These are phyloP conservation scores for Melampsora abietis-canadensis DNA, from an alignment of 1,284 basidiomycete species.

Conservation along the genomic window DNA sequence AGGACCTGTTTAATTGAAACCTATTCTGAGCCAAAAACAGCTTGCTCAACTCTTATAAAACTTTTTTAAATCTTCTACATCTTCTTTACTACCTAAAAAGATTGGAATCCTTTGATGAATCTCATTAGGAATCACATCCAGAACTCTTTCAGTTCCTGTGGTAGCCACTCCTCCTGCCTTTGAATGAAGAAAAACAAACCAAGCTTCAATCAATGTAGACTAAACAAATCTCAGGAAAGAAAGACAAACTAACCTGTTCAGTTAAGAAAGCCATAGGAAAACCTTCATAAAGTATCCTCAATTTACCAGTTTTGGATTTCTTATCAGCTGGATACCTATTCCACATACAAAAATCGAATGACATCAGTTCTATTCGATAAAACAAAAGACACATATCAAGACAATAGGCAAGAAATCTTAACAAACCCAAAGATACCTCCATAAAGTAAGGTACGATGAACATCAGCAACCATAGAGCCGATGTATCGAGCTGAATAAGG, in stretches of 20 bases:
- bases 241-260: slow-evolving; percentile 68
- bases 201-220: slow-evolving; percentile 26
- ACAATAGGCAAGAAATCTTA: neutral
- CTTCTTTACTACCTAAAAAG: slow-evolving; percentile 90
- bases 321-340: slow-evolving; percentile 83
- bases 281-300: slow-evolving; percentile 92
- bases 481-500: slow-evolving; percentile 72
- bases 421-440: slow-evolving; percentile 85
- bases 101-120: slow-evolving; percentile 94
- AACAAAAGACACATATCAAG: too few species aligned
- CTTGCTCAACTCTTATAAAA: slow-evolving; percentile 61
- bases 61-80: slow-evolving; percentile 82
- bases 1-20: too few species aligned
- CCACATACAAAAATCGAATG: too few species aligned
- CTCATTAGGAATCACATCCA: slow-evolving; percentile 81
- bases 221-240: slow-evolving; percentile 15
- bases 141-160: slow-evolving; percentile 83
- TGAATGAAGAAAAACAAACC: neutral
- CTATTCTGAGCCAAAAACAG: too few species aligned
- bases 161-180: slow-evolving; percentile 94
- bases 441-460: slow-evolving; percentile 92
- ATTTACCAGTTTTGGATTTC: slow-evolving; percentile 93
- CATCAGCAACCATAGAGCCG: slow-evolving; percentile 98
- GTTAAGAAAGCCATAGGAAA: slow-evolving; percentile 99
- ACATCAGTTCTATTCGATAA: neutral